Evolutionary conservation across 202 grass and related monocot genomes (phyloP), one percentile per base, ranked within the genome.

Genomic region (Zizania palustris): DNA sequence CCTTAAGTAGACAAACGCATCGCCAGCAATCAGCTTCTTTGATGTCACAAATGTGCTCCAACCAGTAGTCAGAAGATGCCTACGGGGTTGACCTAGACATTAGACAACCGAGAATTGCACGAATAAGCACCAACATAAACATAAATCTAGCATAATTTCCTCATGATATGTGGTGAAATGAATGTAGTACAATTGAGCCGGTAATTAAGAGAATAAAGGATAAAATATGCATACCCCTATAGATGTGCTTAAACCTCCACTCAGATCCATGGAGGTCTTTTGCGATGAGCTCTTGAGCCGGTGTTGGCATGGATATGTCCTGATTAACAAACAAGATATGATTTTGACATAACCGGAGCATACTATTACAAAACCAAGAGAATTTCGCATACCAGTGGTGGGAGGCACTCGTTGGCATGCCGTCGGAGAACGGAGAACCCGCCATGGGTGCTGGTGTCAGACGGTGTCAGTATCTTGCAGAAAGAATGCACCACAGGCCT

Each of bases 241-340:
- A 99, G 54, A 99, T 96, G 85, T 99, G 96, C 64, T 96, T 95
- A 82, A 99, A 99, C 87, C 89, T 88, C 96, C 96, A 99, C 77
- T 99, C 96, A 65, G 73, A 92, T 60, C 84, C 81, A 76, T 96
- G 92, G 9, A 99, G 85, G 85, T 96, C 96, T 54, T 84, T 87
- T 0, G 92, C 83, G 75, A 93, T 79, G 6, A 99, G 88, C 75
- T 99, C 96, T 40, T 99, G 96, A 62, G 89, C 96, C 0, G 96
- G 96, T 0, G 83, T 95, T 15, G 78, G 83, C 86, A 91, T 87
- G 7, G 87, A 77, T 92, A 96, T 99, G 64, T 96, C 89, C 96
- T 99, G 74, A 65, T 88, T 15, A 76, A 38, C 4, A 70, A 33
- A 57, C 60, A 73, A 3, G 4, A 3, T 20, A 46, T 2, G 67